phyloP scores from a whole-genome alignment of 108 stramenopile genomes.

The Nannochloropsis gaditana region DNA sequence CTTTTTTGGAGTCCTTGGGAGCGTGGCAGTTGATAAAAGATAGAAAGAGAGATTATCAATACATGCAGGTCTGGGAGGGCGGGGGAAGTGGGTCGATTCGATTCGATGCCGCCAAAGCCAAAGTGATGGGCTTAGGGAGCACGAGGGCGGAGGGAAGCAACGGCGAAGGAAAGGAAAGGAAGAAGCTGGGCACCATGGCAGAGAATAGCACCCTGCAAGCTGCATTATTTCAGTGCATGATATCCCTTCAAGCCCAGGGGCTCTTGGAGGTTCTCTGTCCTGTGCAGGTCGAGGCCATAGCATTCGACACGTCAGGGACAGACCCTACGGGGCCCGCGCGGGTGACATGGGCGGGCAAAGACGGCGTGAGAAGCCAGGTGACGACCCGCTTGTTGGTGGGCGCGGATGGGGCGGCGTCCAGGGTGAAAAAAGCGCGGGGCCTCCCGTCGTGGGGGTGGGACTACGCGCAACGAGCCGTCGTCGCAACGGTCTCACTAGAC shows the following conservation, averaged over 20 bases:
- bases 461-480: slow-evolving; percentile 52
- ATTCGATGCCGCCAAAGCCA: slow-evolving; percentile 25
- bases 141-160: background rate
- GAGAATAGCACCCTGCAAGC: slow-evolving; percentile 36
- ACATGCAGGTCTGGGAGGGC: slow-evolving; percentile 47
- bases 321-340: slow-evolving; percentile 30
- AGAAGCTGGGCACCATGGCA: slow-evolving; percentile 27
- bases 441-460: slow-evolving; percentile 38
- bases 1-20: slow-evolving; percentile 33
- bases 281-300: slow-evolving; percentile 23
- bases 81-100: slow-evolving; percentile 29
- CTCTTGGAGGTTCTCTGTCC: background rate
- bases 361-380: background rate
- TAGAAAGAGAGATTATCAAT: slow-evolving; percentile 28
- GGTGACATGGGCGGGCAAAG: slow-evolving; percentile 30
- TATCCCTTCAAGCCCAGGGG: slow-evolving; percentile 24
- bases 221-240: slow-evolving; percentile 32
- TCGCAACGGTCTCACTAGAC: slow-evolving; percentile 33
- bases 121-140: background rate
- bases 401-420: slow-evolving; percentile 38
- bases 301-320: slow-evolving; percentile 21
- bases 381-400: slow-evolving; percentile 36
- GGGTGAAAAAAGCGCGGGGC: slow-evolving; percentile 29
- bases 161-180: background rate
- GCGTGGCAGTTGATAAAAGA: slow-evolving; percentile 30